Conservation (phyloP, 116 monocot genomes). For the Iris pallida region DNA sequence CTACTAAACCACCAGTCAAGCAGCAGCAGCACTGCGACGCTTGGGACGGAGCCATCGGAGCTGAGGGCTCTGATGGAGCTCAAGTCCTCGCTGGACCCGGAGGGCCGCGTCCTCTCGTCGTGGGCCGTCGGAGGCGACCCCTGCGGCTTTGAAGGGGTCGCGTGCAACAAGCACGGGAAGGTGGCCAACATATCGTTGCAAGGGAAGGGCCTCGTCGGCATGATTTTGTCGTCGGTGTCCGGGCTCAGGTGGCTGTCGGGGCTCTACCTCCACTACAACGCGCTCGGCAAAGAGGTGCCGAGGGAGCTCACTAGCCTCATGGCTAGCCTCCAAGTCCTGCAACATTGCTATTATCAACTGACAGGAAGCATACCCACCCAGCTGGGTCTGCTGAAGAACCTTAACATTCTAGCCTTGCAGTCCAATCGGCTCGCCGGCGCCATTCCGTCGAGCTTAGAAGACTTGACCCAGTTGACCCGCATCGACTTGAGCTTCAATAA, state of each 20-base stretch:
- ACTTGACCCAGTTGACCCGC: slow-evolving; percentile 30
- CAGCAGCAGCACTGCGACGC: too few relatives aligned
- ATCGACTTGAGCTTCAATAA: slow-evolving; percentile 64
- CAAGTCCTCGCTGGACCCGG: slow-evolving; percentile 46
- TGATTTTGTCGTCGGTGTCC: slow-evolving; percentile 37
- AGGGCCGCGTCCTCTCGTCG: slow-evolving; percentile 27
- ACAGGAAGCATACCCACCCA: slow-evolving; percentile 51
- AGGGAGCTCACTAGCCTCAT: slow-evolving; percentile 43
- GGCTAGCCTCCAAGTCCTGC: slow-evolving; percentile 45
- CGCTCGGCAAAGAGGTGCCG: slow-evolving; percentile 44
- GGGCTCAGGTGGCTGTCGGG: slow-evolving; percentile 40
- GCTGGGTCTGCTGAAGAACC: slow-evolving; percentile 39
- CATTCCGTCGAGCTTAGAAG: slow-evolving; percentile 60
- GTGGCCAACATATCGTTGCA: slow-evolving; percentile 56
- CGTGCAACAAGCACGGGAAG: slow-evolving; percentile 46
- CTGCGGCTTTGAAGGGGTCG: slow-evolving; percentile 50
- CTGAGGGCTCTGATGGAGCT: slow-evolving; percentile 53
- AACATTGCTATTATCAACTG: slow-evolving; percentile 55
- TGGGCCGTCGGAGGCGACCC: slow-evolving; percentile 48
- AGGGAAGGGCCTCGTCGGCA: slow-evolving; percentile 53
- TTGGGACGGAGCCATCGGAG: slow-evolving; percentile 3
- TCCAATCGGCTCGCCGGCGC: slow-evolving; percentile 54
- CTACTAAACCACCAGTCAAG: too few relatives aligned
- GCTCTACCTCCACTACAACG: slow-evolving; percentile 58
- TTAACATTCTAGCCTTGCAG: slow-evolving; percentile 45